Base-by-base conservation (phyloP, 441 rosid genomes). In the Erodium trifolium region DNA sequence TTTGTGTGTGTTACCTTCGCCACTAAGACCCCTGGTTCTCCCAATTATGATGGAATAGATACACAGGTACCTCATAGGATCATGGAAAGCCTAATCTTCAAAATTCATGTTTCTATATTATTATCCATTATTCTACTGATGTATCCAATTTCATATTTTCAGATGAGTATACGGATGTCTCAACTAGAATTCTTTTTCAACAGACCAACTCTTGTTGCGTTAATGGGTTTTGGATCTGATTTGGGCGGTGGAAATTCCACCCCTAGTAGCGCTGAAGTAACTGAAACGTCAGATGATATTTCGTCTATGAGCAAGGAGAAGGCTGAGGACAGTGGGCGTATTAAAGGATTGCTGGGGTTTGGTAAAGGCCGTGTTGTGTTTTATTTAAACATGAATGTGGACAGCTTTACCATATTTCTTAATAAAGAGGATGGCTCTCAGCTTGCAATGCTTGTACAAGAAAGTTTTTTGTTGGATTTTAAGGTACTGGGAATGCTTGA, bases 151-250 rank as follows among this genome's bases (percentile, higher is more conserved):
- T 79, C 74, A 72, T 96, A 27, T 23, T 62, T 62, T 62, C 65
- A 93, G 99, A 93, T 96, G 98, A 85, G 92, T 64, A 82, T 96
- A 77, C 85, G 91, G 82, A 88, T 96, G 99, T 93, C 98, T 82
- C 88, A 86, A 78, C 83, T 96, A 76, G 96, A 89, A 78, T 89
- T 96, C 83, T 96, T 89, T 80, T 96, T 90, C 85, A 91, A 86
- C 89, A 85, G 99, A 75, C 98, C 93, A 63, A 89, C 99, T 71
- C 78, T 96, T 70, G 97, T 96, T 83, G 94, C 98, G 73, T 81
- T 96, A 75, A 93, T 96, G 78, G 92, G 86, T 78, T 88, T 93
- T 82, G 98, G 98, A 73, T 73, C 88, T 69, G 98, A 88, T 78
- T 79, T 91, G 77, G 82, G 94, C 71, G 43, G 84, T 65, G 82